Evolutionary conservation across 805 yeast genomes (phyloP).

Genomic region (Zygoascus bituminiphila): DNA sequence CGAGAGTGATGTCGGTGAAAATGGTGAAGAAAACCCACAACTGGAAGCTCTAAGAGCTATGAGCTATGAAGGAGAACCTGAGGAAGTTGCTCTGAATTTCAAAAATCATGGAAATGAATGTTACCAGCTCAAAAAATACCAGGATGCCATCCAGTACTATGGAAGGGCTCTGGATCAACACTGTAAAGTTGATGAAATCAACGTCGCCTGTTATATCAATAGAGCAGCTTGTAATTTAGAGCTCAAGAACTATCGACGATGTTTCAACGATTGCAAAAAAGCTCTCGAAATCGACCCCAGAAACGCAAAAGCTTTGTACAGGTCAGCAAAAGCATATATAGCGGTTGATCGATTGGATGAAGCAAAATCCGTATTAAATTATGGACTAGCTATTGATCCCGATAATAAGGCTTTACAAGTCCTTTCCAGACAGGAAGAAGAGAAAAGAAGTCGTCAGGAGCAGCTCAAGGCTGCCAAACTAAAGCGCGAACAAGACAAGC

Average conservation of each 20-base stretch:
- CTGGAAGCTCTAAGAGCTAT: constrained; percentile 85
- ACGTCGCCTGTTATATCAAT: constrained; percentile 61
- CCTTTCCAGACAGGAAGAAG: constrained; percentile 36
- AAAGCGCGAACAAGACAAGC: constrained; percentile 27
- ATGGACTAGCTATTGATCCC: constrained; percentile 55
- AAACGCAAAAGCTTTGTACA: constrained; percentile 74
- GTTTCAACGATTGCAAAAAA: constrained; percentile 76
- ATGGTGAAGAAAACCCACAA: constrained; percentile 52
- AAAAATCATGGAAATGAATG: constrained; percentile 90
- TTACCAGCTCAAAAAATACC: constrained; percentile 60
- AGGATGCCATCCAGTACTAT: constrained; percentile 70
- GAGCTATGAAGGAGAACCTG: constrained; percentile 93
- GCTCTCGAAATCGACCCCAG: constrained; percentile 58
- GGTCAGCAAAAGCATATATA: constrained; percentile 76
- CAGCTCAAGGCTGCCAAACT: constrained; percentile 30
- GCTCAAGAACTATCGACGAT: constrained; percentile 71
- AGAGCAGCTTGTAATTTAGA: constrained; percentile 90
- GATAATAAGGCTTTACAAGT: constrained; percentile 48
- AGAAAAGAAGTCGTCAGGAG: constrained; percentile 22
- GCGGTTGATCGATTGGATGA: constrained; percentile 63
- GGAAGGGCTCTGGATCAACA: constrained; percentile 70
- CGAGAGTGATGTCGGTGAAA: constrained; percentile 62
- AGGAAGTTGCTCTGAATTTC: constrained; percentile 82
- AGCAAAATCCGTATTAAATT: constrained; percentile 54
- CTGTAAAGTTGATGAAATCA: constrained; percentile 46